Evolutionary conservation across 371 early-diverging fungal genomes (phyloP).

Genomic region (Basidiobolus meristosporus): DNA sequence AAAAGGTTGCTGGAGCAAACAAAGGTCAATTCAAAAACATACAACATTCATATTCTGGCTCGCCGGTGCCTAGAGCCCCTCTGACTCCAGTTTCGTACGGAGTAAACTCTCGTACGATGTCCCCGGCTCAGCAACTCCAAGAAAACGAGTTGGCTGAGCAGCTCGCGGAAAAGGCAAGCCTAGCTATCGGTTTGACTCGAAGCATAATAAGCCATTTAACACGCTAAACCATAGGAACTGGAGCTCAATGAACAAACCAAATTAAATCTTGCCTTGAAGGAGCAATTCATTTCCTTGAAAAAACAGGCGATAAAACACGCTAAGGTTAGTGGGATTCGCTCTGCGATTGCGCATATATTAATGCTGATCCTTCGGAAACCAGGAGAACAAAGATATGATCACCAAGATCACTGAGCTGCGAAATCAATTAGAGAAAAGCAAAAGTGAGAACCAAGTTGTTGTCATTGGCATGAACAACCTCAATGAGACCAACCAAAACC

Average conservation of each 20-base stretch:
- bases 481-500: conserved; percentile 62
- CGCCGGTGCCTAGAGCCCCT: conserved; percentile 4
- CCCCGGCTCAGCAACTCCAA: conserved; percentile 53
- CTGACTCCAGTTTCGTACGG: conserved; percentile 1
- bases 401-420: conserved; percentile 46
- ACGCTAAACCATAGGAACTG: conserved; percentile 6
- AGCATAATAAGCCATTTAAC: background rate
- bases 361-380: background rate
- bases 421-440: conserved; percentile 68
- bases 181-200: conserved; percentile 20
- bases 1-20: conserved; percentile 24
- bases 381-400: conserved; percentile 53
- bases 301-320: conserved; percentile 22
- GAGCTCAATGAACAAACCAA: conserved; percentile 11
- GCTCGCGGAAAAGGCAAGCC: conserved; percentile 69
- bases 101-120: conserved; percentile 42
- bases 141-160: conserved; percentile 85
- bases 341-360: background rate
- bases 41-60: conserved; percentile 3
- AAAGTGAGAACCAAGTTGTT: conserved; percentile 70
- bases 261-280: conserved; percentile 13
- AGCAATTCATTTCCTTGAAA: conserved; percentile 44
- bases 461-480: conserved; percentile 62
- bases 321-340: background rate
- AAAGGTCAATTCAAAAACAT: conserved; percentile 11